Conservation (phyloP, 2,329 filamentous ascomycete species). For the Fusarium verrucosum region DNA sequence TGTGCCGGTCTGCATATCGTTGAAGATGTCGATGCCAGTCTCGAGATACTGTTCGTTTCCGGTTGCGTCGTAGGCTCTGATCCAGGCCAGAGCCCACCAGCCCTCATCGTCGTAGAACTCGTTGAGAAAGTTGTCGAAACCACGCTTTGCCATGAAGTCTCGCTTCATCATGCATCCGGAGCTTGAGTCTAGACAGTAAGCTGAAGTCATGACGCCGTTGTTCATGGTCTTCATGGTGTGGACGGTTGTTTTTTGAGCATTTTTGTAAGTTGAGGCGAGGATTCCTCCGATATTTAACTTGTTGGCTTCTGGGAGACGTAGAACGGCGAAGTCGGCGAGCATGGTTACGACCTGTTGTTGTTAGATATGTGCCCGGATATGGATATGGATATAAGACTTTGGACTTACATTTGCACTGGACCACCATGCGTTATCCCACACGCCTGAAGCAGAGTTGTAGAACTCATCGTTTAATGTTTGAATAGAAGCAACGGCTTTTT, state of each 20-base stretch:
- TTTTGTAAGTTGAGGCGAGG: slow-evolving; percentile 57
- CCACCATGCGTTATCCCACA: slow-evolving; percentile 77
- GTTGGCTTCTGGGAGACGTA: slow-evolving; percentile 49
- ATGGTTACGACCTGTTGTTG: slow-evolving; percentile 60
- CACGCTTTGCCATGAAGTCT: slow-evolving; percentile 47
- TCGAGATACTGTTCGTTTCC: slow-evolving; percentile 62
- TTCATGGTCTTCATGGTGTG: slow-evolving; percentile 52
- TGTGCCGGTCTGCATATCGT: slow-evolving; percentile 63
- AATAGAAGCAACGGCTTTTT: slow-evolving; percentile 48
- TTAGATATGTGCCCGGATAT: slow-evolving; percentile 10
- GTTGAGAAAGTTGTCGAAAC: slow-evolving; percentile 57
- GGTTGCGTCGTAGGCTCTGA: slow-evolving; percentile 65
- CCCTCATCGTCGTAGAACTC: slow-evolving; percentile 68
- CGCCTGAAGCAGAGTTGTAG: slow-evolving; percentile 68
- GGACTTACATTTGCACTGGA: slow-evolving; percentile 68
- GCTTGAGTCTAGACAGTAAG: slow-evolving; percentile 48
- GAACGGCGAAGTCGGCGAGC: slow-evolving; percentile 62
- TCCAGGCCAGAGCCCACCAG: slow-evolving; percentile 71
- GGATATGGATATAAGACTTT: neutral
- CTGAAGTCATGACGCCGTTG: slow-evolving; percentile 51
- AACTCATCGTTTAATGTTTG: slow-evolving; percentile 63
- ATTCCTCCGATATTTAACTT: slow-evolving; percentile 52
- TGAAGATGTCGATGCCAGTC: slow-evolving; percentile 62
- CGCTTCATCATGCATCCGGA: slow-evolving; percentile 48
- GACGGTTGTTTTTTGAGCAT: slow-evolving; percentile 55